Base-by-base conservation (phyloP, 2,329 filamentous ascomycete species). In the Emericellopsis cladophorae region DNA sequence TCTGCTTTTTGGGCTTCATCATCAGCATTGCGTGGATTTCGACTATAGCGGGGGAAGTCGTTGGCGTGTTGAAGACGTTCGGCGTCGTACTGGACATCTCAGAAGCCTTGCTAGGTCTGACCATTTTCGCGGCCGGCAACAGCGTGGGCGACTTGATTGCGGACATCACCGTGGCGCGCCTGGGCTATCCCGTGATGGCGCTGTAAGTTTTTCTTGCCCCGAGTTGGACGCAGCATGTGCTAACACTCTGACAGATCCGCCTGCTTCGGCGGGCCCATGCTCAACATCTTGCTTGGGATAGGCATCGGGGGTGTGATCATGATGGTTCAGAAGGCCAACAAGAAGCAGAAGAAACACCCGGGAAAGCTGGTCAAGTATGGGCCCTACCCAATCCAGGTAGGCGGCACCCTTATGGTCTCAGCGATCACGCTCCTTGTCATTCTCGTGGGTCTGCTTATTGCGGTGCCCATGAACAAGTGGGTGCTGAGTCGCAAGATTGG, bases 161-260 rank as follows among this genome's bases (percentile, higher is more conserved):
- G 14, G 84, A 98, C 56, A 84, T 96, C 41, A 98, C 92, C 0
- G 84, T 98, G 31, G 92, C 92, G 4, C 78, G 86, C 29, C 76
- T 98, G 3, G 92, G 92, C 3, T 95, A 89, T 60, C 92, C 92
- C 0, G 88, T 98, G 46, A 98, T 98, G 92, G 92, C 92, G 32
- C 54, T 82, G 69, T 76, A 60, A 62, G 72, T 72, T 11, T 39
- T 31, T 18, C 7, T 24, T 14, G 34, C 10, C 22, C 26, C 34
- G 23, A 42, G 42, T 22, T n/a, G 2, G 15, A 16, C 26, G 29
- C 15, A 24, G 3, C 31, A 35, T 29, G 36, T 22, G 45, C 55
- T 60, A 50, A 58, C 46, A 23, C 22, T 41, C 31, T 31, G 36
- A 45, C 46, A 77, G 73, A 33, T 89, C 85, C 29, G 92, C 92